Evolutionary conservation across 2,329 filamentous ascomycete species (phyloP).

Genomic region (Phialocephala sp.): DNA sequence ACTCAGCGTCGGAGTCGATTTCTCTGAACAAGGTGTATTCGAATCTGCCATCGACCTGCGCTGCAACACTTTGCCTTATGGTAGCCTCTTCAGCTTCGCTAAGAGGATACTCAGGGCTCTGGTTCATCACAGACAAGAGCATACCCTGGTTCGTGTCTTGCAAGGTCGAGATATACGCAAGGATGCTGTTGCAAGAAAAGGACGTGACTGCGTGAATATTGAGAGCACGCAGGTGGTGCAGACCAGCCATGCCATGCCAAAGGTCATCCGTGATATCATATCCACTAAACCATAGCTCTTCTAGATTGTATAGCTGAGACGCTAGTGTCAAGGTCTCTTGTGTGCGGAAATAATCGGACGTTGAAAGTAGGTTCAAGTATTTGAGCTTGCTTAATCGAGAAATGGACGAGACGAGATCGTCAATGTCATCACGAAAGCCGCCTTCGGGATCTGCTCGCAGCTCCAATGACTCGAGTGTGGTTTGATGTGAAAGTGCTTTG

Average conservation of each 20-base stretch:
- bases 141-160: conserved; percentile 44
- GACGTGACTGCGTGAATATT: conserved; percentile 59
- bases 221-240: conserved; percentile 57
- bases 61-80: conserved; percentile 39
- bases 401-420: conserved; percentile 56
- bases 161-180: conserved; percentile 48
- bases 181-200: conserved; percentile 59
- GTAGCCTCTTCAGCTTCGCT: conserved; percentile 35
- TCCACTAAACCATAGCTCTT: conserved; percentile 62
- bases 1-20: conserved; percentile 37
- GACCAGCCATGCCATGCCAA: conserved; percentile 49
- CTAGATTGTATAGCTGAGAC: conserved; percentile 49
- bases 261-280: conserved; percentile 57
- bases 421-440: conserved; percentile 52
- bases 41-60: conserved; percentile 44
- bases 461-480: conserved; percentile 51
- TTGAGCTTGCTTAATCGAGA: conserved; percentile 57
- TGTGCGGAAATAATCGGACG: conserved; percentile 56
- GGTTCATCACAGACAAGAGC: conserved; percentile 42
- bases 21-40: conserved; percentile 43
- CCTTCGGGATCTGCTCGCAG: conserved; percentile 55
- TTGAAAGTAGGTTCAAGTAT: conserved; percentile 57
- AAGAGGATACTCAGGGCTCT: conserved; percentile 39
- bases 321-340: conserved; percentile 56
- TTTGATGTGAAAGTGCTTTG: conserved; percentile 56